Base-by-base conservation (phyloP, 306 rosid genomes). In the Sicyos edulis region DNA sequence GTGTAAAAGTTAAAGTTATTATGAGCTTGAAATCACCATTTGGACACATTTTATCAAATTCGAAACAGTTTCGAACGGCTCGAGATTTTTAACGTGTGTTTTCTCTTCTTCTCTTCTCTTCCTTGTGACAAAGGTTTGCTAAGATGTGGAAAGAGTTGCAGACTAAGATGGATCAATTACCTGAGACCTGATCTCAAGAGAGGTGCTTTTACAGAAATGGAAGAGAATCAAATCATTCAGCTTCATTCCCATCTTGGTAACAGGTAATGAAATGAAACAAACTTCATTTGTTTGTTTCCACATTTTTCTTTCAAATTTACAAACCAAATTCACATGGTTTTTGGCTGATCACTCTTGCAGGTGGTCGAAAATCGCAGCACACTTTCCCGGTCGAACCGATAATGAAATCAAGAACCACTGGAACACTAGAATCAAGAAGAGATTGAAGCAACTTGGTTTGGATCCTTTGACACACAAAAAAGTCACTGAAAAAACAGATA, bases 161-260 rank as follows among this genome's bases (percentile, higher is more conserved):
- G 99, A 82, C 76, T 93, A 63, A 88, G 99, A 85, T 93, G 99
- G 99, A 91, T 91, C 45, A 91, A n/a, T n/a, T n/a, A n/a, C n/a
- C n/a, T n/a, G n/a, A n/a, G n/a, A n/a, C n/a, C n/a, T n/a, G n/a
- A n/a, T 86, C 97, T 93, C 17, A 93, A 91, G 84, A 83, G 99
- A 88, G 99, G 99, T 72, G 82, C 82, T 40, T 88, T 88, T 74
- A 93, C 99, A 6, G 97, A 91, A 71, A 72, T 29, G 51, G 99
- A 93, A 85, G 99, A 93, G 79, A 85, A 86, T 77, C 91, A 93
- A 78, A 91, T 93, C 22, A 91, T 93, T 59, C 97, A 86, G 29
- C 91, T 93, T 49, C 99, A 93, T 80, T 81, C 91, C 19, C 78
- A 82, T 74, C 88, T 93, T 68, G 99, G 99, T 67, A 93, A 93